Base-by-base conservation (phyloP, 1,139 yeast species). In the Petasospora fabianii region DNA sequence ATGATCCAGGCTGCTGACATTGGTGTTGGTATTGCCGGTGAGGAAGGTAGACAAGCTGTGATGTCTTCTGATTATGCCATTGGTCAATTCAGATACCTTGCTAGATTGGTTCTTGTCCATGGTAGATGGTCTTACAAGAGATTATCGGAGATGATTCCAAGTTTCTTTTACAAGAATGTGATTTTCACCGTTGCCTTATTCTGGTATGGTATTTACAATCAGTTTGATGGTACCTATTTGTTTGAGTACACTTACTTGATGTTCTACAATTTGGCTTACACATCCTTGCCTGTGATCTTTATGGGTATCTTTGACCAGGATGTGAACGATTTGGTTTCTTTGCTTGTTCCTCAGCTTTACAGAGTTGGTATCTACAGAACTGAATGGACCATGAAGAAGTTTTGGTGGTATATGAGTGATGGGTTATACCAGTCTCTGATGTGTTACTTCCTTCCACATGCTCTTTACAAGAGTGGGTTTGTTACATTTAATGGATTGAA, bases 1-100 rank as follows among this genome's bases (percentile, higher is more conserved):
- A 92, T 92, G 98, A 92, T 92, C 51, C 97, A 92, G 61, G 92
- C 96, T 32, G 98, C 98, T 1, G 95, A 92, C 64, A 95, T 92
- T 27, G 98, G 98, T 53, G 92, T 92, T 35, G 98, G 98, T 62
- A 92, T 92, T 55, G 96, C 96, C 37, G 98, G 98, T 61, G 95
- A 87, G 65, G 98, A 92, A 69, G 98, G 98, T 51, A 72, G 97
- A 35, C 97, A 90, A 61, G 98, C 98, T 9, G 97, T 82, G 9
- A 92, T 92, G 98, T 83, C 95, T n/a, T 84, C 97, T 0, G 98
- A 92, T 67, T 92, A 88, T 65, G 97, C 97, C 3, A 69, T 92
- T 60, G 98, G 97, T n/a, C 97, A 92, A 61, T 92, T 92, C 67
- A 71, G 97, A 56, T 92, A 75, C 59, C 62, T 92, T 57, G 75